Evolutionary conservation across 148 eudicot species (phyloP).

Genomic region (Dysphania ambrosioides): DNA sequence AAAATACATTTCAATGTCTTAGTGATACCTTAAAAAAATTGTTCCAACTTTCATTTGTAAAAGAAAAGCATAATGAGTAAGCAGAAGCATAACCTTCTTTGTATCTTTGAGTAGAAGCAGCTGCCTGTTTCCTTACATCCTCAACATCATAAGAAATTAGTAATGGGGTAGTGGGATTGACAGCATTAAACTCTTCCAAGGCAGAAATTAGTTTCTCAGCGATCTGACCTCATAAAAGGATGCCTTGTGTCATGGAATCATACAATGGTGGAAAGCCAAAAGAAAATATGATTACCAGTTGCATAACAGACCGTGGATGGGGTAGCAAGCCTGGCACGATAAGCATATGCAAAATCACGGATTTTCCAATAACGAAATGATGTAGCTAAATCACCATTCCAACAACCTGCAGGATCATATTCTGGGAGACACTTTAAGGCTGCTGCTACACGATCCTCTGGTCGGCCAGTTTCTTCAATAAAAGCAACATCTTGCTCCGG

Average conservation of each 20-base stretch:
- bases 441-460: constrained; percentile 70
- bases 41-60: background rate
- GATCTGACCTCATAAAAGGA: constrained; percentile 42
- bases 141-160: constrained; percentile 72
- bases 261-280: constrained; percentile 2
- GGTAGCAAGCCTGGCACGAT: constrained; percentile 64
- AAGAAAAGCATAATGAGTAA: constrained; percentile 3
- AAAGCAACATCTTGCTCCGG: constrained; percentile 52
- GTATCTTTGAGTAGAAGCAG: constrained; percentile 83
- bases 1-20: constrained; percentile 25
- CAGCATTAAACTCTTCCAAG: constrained; percentile 74
- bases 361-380: constrained; percentile 90
- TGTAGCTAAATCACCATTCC: constrained; percentile 43
- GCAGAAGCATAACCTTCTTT: constrained; percentile 59
- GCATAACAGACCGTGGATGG: constrained; percentile 61
- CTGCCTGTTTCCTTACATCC: constrained; percentile 87
- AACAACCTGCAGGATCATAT: constrained; percentile 54
- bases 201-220: constrained; percentile 77
- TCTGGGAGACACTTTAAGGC: constrained; percentile 68
- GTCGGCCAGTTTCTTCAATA: constrained; percentile 66
- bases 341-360: constrained; percentile 90
- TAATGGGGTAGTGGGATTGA: constrained; percentile 65
- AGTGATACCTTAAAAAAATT: constrained; percentile 2
- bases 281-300: background rate
- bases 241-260: constrained; percentile 2